Evolutionary conservation across 352 stramenopile genomes (phyloP), one percentile per base, ranked within the genome.

Genomic region (Globisporangium solare): DNA sequence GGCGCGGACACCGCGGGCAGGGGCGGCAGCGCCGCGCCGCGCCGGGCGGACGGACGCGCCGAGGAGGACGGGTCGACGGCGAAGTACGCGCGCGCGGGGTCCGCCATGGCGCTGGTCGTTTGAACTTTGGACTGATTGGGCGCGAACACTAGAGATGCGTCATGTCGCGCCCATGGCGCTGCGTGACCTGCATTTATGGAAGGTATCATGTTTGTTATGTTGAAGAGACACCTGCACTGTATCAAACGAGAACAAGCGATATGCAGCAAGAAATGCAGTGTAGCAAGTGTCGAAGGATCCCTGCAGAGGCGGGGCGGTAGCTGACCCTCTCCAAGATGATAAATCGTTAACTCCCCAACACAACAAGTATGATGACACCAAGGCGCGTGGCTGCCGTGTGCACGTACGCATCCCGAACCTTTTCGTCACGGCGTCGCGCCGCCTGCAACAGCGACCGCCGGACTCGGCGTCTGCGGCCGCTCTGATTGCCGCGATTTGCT

Each of bases 51-150:
- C 5, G 15, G 14, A 18, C 46, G 15, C 20, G 17, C 35, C 13
- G 5, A 56, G 37, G 31, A 22, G 2, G 51, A 20, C 8, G 40
- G 37, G 48, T 52, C 42, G 6, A 62, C 40, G n/a, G 48, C 18
- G 56, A 56, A 62, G 31, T 52, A 56, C n/a, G 55, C 56, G 56
- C 56, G 56, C 48, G 51, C 56, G 48, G 48, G 56, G 56, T 62
- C 31, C 22, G 35, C 35, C 48, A 42, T 51, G 20, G 15, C 6
- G 31, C 49, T 42, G 8, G n/a, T 31, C 35, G 39, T 56, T 56
- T 56, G 50, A 56, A 56, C 31, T 45, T 17, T 32, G 11, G 24
- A n/a, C 12, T 13, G 5, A 43, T 43, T 24, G 8, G 31, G 39
- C 18, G 6, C 17, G n/a, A 22, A 46, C 24, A 32, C 14, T 12